phyloP scores from a whole-genome alignment of 352 stramenopile genomes.

The Phytophthora megakarya region DNA sequence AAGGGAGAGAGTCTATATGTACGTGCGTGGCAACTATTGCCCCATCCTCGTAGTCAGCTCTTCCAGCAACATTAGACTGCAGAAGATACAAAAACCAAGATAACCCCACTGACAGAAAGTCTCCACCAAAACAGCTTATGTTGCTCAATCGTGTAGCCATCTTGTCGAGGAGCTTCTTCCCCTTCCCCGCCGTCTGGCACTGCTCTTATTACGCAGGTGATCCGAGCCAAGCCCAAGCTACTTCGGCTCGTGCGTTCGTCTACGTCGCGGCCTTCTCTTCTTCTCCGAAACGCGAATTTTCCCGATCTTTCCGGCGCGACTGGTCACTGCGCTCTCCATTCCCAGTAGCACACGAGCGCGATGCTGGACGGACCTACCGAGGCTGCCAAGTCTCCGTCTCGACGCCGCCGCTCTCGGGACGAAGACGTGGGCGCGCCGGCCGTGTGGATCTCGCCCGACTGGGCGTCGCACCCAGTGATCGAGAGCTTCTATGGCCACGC shows the following conservation, averaged over 20 bases:
- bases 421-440: slow-evolving; percentile 44
- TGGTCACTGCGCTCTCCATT: slow-evolving; percentile 4
- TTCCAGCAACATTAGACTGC: too few species aligned
- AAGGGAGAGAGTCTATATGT: slow-evolving; percentile 19
- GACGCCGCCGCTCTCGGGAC: slow-evolving; percentile 22
- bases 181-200: background rate
- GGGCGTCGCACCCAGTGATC: slow-evolving; percentile 74
- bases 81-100: too few species aligned
- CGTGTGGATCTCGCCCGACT: slow-evolving; percentile 79
- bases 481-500: slow-evolving; percentile 79
- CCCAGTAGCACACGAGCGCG: slow-evolving; percentile 1
- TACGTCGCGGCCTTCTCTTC: slow-evolving; percentile 12
- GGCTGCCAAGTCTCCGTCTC: slow-evolving; percentile 4
- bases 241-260: background rate
- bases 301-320: slow-evolving; percentile 18
- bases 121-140: too few species aligned
- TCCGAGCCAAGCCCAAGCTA: background rate
- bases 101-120: background rate
- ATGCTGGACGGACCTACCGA: too few species aligned
- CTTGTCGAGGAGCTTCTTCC: background rate
- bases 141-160: background rate
- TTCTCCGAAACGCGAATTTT: slow-evolving; percentile 13
- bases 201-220: background rate
- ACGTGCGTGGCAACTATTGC: background rate
- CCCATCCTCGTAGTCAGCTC: slow-evolving; percentile 16